phyloP scores from a whole-genome alignment of 176 grass and related monocot genomes.

The Dactylis glomerata region DNA sequence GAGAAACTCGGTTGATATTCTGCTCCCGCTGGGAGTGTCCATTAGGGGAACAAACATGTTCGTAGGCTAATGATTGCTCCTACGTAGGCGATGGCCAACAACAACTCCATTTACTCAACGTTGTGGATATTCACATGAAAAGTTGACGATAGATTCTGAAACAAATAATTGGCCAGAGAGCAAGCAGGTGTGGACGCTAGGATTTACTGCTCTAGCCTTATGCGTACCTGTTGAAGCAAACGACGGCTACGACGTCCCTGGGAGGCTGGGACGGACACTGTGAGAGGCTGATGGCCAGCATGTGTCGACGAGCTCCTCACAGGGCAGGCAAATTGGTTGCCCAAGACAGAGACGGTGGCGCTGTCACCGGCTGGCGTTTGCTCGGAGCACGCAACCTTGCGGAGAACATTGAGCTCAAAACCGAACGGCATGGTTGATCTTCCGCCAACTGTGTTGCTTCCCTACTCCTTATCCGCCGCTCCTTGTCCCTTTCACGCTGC shows the following conservation, averaged over 20 bases:
- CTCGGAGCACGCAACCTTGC: no score
- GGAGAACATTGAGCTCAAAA: no score
- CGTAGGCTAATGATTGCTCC: no score
- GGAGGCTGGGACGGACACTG: slow-evolving; percentile 21
- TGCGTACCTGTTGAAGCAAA: slow-evolving; percentile 67
- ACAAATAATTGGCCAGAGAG: neutral
- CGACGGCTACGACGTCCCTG: slow-evolving; percentile 50
- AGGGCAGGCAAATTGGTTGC: slow-evolving; percentile 5
- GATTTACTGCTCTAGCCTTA: neutral
- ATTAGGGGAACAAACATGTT: neutral
- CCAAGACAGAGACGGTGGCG: slow-evolving; percentile 3
- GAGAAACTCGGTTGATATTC: no score
- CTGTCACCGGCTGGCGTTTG: neutral
- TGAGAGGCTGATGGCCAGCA: slow-evolving; percentile 53
- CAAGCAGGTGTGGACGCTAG: neutral
- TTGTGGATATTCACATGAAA: slow-evolving; percentile 13
- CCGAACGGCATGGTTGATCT: no score
- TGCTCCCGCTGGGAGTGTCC: no score
- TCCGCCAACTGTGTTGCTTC: no score
- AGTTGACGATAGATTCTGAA: neutral
- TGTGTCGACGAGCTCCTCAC: slow-evolving; percentile 36
- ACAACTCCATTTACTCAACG: no score
- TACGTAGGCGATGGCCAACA: no score
- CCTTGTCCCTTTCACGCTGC: no score
- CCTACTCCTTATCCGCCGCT: no score